A percentile compares a stretch with the other conserved stretches of the same genome.
Evolutionary conservation across 1,139 yeast genomes (phyloP).

Genomic region (Nakaseomyces kungkrabaensis): DNA sequence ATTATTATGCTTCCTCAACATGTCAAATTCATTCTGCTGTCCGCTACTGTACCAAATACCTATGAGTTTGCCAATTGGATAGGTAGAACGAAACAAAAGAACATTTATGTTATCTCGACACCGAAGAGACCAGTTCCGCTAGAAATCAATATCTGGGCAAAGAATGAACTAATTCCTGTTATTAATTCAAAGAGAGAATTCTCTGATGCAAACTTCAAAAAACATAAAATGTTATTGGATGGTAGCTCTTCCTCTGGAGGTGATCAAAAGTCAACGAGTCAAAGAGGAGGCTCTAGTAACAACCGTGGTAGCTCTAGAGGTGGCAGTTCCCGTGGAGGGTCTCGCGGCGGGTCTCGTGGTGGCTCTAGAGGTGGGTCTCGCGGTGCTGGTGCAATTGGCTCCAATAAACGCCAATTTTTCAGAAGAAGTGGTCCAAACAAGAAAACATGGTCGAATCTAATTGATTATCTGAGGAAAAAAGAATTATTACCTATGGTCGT

Average conservation of each 20-base stretch:
- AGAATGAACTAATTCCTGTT: slow-evolving; percentile 54
- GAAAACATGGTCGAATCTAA: slow-evolving; percentile 66
- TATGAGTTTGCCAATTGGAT: slow-evolving; percentile 98
- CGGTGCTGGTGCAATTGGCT: slow-evolving; percentile 33
- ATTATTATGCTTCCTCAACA: slow-evolving; percentile 94
- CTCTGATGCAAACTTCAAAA: slow-evolving; percentile 50
- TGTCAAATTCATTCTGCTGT: slow-evolving; percentile 75
- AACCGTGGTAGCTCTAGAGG: slow-evolving; percentile 16
- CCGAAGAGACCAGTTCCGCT: slow-evolving; percentile 94
- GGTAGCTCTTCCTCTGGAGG: slow-evolving; percentile 30
- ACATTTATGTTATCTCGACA: slow-evolving; percentile 90
- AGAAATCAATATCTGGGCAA: slow-evolving; percentile 79
- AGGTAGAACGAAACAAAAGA: slow-evolving; percentile 91
- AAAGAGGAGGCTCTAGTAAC: slow-evolving; percentile 20
- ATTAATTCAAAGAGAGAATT: slow-evolving; percentile 68
- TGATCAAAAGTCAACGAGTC: slow-evolving; percentile 24
- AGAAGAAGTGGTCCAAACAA: slow-evolving; percentile 65
- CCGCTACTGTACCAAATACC: slow-evolving; percentile 97
- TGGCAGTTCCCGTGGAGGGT: slow-evolving; percentile 28
- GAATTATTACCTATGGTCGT: slow-evolving; percentile 80
- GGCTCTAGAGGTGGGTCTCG: slow-evolving; percentile 33
- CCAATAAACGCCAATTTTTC: slow-evolving; percentile 31
- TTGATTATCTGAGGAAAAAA: slow-evolving; percentile 58
- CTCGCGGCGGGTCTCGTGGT: slow-evolving; percentile 23
- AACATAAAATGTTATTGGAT: slow-evolving; percentile 47